Percentiles rank a stretch among this genome's conserved stretches.
Conservation (phyloP, 805 yeast species). For the Candida khao-thaluensis region DNA sequence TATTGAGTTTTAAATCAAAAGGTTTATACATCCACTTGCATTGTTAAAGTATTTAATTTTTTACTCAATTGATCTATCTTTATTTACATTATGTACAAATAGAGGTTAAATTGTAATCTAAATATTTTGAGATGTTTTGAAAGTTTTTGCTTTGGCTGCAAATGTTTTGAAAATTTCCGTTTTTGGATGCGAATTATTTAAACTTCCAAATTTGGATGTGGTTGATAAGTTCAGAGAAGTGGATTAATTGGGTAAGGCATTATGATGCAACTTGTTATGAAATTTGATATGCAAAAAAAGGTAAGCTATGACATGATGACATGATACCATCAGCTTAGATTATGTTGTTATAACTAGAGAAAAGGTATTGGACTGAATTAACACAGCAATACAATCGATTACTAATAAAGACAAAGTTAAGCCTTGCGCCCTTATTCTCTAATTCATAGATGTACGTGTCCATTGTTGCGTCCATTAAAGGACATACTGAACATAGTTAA, state of each 20-base stretch:
- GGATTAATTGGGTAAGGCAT: not conserved
- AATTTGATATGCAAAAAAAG: too few species aligned
- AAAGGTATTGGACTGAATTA: too few species aligned
- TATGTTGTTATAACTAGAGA: too few species aligned
- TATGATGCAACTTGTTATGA: too few species aligned
- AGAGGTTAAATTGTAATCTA: conserved; percentile 5
- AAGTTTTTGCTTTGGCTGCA: conserved; percentile 3
- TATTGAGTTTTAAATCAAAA: conserved; percentile 6
- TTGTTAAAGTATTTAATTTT: conserved; percentile 6
- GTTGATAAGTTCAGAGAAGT: not conserved
- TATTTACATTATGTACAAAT: conserved; percentile 13
- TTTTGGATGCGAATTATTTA: conserved; percentile 2
- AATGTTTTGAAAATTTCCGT: conserved; percentile 9
- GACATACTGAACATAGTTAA: too few species aligned
- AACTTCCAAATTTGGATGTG: not conserved
- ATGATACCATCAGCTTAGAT: too few species aligned
- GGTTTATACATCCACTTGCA: not conserved
- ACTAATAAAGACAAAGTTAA: too few species aligned
- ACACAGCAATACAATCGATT: too few species aligned
- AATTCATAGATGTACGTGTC: too few species aligned
- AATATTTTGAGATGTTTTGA: conserved; percentile 8
- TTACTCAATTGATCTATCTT: conserved; percentile 13
- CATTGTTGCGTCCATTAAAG: too few species aligned
- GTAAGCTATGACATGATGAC: too few species aligned
- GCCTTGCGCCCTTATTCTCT: too few species aligned